Percentiles rank a stretch among this genome's conserved stretches.
Conservation (phyloP, 257 asterid species). For the Solanum stenotomum region DNA sequence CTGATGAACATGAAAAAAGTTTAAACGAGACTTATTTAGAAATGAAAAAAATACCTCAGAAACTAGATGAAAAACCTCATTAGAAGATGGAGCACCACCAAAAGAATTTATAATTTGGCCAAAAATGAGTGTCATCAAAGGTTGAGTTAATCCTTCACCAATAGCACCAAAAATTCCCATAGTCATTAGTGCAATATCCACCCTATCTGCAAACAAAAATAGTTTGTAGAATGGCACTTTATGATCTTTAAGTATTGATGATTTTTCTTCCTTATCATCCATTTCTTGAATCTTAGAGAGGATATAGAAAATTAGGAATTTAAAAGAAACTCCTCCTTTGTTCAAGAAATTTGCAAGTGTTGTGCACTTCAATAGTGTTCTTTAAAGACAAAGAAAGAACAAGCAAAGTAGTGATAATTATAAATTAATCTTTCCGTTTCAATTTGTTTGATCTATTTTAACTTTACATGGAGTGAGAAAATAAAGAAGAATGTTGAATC, state of each 20-base stretch:
- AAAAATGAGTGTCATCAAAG: conserved; percentile 54
- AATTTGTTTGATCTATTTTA: too few relatives aligned
- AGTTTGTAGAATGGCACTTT: conserved; percentile 37
- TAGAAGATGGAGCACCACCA: conserved; percentile 7
- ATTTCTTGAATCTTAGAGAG: not conserved
- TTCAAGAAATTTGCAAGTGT: not conserved
- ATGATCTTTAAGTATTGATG: not conserved
- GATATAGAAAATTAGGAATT: not conserved
- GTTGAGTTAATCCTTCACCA: conserved; percentile 56
- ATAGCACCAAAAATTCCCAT: conserved; percentile 44
- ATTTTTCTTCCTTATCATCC: not conserved
- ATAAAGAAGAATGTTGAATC: not conserved
- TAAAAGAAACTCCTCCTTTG: not conserved
- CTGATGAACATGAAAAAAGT: not conserved
- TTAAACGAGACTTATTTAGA: too few relatives aligned
- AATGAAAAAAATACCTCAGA: conserved; percentile 26
- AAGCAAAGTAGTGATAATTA: not conserved
- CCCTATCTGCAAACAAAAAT: conserved; percentile 41
- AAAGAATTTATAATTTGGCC: conserved; percentile 56
- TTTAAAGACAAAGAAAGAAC: not conserved
- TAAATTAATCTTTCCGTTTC: not conserved
- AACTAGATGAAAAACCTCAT: conserved; percentile 34
- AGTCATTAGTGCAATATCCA: conserved; percentile 31
- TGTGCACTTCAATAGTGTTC: not conserved
- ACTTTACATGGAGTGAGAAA: not conserved